Conservation (phyloP, 805 yeast genomes). For the Saturnispora saitoi region DNA sequence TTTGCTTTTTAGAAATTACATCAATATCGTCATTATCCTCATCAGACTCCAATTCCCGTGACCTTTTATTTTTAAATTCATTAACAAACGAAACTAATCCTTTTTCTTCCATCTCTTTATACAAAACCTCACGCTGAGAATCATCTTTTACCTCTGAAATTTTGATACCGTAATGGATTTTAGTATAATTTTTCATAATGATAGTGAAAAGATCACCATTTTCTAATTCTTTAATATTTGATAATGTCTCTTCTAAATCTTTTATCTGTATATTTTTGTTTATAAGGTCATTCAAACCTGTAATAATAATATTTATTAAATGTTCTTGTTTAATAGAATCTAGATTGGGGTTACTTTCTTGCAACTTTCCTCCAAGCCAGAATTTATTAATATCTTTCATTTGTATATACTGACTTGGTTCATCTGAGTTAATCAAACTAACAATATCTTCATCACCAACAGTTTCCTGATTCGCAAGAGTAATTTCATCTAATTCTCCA, state of each 20-base stretch:
- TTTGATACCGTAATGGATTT: slow-evolving; percentile 24
- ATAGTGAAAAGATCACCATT: slow-evolving; percentile 40
- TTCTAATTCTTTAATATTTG: slow-evolving; percentile 44
- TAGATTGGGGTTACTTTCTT: slow-evolving; percentile 24
- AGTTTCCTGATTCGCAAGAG: slow-evolving; percentile 23
- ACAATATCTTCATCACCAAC: slow-evolving; percentile 18
- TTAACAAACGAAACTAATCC: slow-evolving; percentile 35
- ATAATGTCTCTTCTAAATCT: slow-evolving; percentile 45
- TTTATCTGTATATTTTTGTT: slow-evolving; percentile 27
- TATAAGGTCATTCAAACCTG: slow-evolving; percentile 30
- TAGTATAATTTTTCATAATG: slow-evolving; percentile 37
- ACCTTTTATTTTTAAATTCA: slow-evolving; percentile 31
- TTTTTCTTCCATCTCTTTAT: slow-evolving; percentile 36
- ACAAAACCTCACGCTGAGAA: slow-evolving; percentile 30
- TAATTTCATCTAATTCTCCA: slow-evolving; percentile 19
- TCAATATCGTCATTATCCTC: not conserved
- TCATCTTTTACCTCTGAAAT: slow-evolving; percentile 18
- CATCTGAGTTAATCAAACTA: slow-evolving; percentile 11
- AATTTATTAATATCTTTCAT: slow-evolving; percentile 27
- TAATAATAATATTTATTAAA: slow-evolving; percentile 33
- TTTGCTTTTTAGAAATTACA: slow-evolving; percentile 9
- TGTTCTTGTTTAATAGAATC: slow-evolving; percentile 33
- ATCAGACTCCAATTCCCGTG: not conserved
- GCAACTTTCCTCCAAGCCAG: slow-evolving; percentile 48
- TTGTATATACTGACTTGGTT: slow-evolving; percentile 11